phyloP scores from a whole-genome alignment of 805 yeast species.

The Tetrapisispora taiwanensis region DNA sequence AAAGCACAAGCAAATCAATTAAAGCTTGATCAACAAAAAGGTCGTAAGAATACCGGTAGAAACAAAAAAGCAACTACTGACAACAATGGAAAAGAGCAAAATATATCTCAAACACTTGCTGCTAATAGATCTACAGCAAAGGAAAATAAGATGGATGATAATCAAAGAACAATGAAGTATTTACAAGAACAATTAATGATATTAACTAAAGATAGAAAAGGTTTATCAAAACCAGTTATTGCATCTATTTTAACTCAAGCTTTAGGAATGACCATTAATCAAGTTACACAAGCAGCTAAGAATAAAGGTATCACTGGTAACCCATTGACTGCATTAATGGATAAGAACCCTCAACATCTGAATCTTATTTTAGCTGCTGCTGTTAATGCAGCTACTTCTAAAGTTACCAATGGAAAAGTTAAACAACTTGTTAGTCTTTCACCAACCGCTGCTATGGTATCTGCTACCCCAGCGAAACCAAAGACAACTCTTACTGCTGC shows the following conservation, averaged over 20 bases:
- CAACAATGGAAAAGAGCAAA: slow-evolving; percentile 24
- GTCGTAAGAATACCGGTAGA: slow-evolving; percentile 15
- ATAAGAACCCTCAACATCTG: slow-evolving; percentile 70
- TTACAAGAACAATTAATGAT: slow-evolving; percentile 78
- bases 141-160: slow-evolving; percentile 28
- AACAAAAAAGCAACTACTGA: slow-evolving; percentile 15
- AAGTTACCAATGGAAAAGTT: slow-evolving; percentile 46
- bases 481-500: background rate
- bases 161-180: slow-evolving; percentile 57
- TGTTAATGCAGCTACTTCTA: slow-evolving; percentile 62
- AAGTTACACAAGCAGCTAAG: slow-evolving; percentile 79
- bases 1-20: slow-evolving; percentile 47
- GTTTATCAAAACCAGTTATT: slow-evolving; percentile 70
- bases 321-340: slow-evolving; percentile 67
- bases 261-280: slow-evolving; percentile 85
- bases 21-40: slow-evolving; percentile 44
- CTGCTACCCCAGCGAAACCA: slow-evolving; percentile 1
- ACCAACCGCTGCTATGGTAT: slow-evolving; percentile 4
- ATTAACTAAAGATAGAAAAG: slow-evolving; percentile 66
- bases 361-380: slow-evolving; percentile 74
- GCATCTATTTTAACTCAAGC: slow-evolving; percentile 83
- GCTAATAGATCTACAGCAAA: slow-evolving; percentile 22
- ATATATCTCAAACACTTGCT: slow-evolving; percentile 27
- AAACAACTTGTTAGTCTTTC: slow-evolving; percentile 32
- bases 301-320: slow-evolving; percentile 72